phyloP scores from a whole-genome alignment of 352 stramenopile species.

The Globisporangium abappressorium region DNA sequence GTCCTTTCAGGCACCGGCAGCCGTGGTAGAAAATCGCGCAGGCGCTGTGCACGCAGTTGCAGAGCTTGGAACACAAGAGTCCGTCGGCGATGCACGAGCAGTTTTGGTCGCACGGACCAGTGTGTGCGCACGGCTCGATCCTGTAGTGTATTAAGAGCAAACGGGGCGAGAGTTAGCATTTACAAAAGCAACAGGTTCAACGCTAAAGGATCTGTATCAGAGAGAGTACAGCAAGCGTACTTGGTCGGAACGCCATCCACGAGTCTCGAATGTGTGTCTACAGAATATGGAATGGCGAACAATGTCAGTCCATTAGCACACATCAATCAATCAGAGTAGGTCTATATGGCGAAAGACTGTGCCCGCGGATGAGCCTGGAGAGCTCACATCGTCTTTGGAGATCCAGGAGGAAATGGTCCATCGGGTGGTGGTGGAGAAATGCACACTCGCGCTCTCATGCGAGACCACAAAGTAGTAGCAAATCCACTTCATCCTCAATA shows the following conservation, averaged over 20 bases:
- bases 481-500: conserved; percentile 20
- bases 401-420: conserved; percentile 28
- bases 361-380: conserved; percentile 18
- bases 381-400: conserved; percentile 17
- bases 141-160: conserved; percentile 16
- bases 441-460: not conserved
- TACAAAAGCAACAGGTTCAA: not conserved
- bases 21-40: conserved; percentile 89
- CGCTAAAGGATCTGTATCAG: not conserved
- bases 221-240: conserved; percentile 23
- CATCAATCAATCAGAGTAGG: not conserved
- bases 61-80: conserved; percentile 92
- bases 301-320: not conserved
- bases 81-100: conserved; percentile 87
- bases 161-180: not conserved
- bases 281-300: not conserved
- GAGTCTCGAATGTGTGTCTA: conserved; percentile 41
- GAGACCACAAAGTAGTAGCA: conserved; percentile 2
- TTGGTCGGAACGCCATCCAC: conserved; percentile 52
- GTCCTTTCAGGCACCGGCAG: conserved; percentile 81
- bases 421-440: not conserved
- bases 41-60: conserved; percentile 66
- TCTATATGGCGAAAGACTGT: conserved; percentile 7
- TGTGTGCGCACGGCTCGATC: conserved; percentile 87
- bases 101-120: conserved; percentile 76